Evolutionary conservation across 73 alveolate species (phyloP).

Genomic region (Symbiodinium natans): DNA sequence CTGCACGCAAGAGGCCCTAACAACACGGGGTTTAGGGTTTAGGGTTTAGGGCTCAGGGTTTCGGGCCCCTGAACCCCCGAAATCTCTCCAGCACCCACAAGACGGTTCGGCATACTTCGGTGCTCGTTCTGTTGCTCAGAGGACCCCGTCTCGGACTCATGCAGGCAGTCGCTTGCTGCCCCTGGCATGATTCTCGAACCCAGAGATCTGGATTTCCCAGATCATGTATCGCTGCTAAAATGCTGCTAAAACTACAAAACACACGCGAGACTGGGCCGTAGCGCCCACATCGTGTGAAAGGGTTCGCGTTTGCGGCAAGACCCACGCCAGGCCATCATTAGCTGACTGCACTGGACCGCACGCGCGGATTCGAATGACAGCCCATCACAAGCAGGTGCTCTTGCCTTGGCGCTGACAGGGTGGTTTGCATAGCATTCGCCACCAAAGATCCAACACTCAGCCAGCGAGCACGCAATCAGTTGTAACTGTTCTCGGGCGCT

Average conservation of each 20-base stretch:
- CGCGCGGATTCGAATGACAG: constrained; percentile 70
- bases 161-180: neutral
- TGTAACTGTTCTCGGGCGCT: constrained; percentile 12
- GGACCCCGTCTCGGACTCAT: neutral
- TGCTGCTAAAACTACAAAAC: neutral
- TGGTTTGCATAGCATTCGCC: too few relatives aligned
- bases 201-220: neutral
- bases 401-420: constrained; percentile 35
- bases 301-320: too few relatives aligned
- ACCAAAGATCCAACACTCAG: too few relatives aligned
- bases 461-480: too few relatives aligned
- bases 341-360: neutral
- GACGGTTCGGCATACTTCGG: neutral
- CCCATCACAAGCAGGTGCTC: constrained; percentile 87
- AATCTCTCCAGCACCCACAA: too few relatives aligned
- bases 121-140: neutral
- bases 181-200: neutral
- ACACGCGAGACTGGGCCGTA: neutral
- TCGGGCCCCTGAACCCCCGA: too few relatives aligned
- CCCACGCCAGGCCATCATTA: neutral
- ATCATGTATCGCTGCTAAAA: neutral
- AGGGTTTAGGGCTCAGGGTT: too few relatives aligned
- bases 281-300: neutral
- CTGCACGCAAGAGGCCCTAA: too few relatives aligned
- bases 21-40: too few relatives aligned